Conservation (phyloP, 352 stramenopile genomes). For the Thraustochytrium striatum region DNA sequence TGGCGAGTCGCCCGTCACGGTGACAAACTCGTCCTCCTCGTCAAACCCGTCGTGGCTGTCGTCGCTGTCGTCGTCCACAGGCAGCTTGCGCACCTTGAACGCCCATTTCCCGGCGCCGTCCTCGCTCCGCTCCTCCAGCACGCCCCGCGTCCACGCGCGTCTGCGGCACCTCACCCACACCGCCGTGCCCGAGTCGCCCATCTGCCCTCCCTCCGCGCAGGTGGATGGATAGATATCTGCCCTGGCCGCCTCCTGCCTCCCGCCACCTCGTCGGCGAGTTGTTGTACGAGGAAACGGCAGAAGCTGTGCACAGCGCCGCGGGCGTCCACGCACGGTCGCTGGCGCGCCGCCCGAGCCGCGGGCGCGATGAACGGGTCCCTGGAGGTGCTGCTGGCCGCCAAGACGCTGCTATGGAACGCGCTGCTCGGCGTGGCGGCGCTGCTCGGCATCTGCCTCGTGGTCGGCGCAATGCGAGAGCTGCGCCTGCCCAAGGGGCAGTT, state of each 20-base stretch:
- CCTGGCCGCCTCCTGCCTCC: no score
- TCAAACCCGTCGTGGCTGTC: background rate
- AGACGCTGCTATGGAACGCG: background rate
- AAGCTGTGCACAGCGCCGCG: no score
- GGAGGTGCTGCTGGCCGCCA: constrained; percentile 1
- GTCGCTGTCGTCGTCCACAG: constrained; percentile 14
- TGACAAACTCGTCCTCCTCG: constrained; percentile 20
- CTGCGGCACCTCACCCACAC: constrained; percentile 10
- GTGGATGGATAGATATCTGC: no score
- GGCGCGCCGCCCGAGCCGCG: background rate
- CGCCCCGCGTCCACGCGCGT: constrained; percentile 6
- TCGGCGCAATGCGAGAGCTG: constrained; percentile 29
- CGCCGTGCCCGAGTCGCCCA: constrained; percentile 4
- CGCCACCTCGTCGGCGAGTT: no score
- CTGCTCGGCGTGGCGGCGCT: constrained; percentile 17
- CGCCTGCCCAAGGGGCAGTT: background rate
- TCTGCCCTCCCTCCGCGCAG: background rate
- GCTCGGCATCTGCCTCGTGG: constrained; percentile 27
- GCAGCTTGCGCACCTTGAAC: constrained; percentile 26
- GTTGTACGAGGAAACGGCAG: no score
- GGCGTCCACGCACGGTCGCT: no score
- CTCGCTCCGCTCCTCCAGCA: constrained; percentile 14
- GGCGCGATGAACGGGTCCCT: background rate
- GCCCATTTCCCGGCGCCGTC: constrained; percentile 5
- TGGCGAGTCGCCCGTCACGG: background rate